Evolutionary conservation across 2,329 filamentous ascomycete genomes (phyloP).

Genomic region (Aulographum hederae): DNA sequence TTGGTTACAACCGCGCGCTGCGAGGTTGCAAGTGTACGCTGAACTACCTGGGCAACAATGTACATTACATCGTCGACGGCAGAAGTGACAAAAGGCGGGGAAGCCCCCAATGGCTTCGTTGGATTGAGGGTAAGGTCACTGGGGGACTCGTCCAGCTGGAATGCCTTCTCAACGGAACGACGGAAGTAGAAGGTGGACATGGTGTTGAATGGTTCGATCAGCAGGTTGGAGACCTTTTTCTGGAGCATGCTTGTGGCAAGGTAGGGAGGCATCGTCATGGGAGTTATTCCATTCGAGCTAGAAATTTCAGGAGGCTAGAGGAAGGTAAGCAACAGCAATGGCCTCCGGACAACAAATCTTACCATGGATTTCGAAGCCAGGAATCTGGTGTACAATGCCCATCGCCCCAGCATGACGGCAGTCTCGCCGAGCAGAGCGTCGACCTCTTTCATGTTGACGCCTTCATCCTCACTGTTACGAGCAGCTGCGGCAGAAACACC

Average conservation of each 20-base stretch:
- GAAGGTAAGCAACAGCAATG: too few relatives aligned
- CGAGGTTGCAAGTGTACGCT: conserved; percentile 71
- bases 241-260: conserved; percentile 62
- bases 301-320: background rate
- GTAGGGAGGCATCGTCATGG: conserved; percentile 50
- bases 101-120: conserved; percentile 51
- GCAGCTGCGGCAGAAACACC: conserved; percentile 23
- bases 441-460: conserved; percentile 92
- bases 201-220: conserved; percentile 67
- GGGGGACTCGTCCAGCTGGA: conserved; percentile 85
- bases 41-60: conserved; percentile 82
- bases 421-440: conserved; percentile 77
- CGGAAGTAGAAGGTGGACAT: conserved; percentile 97
- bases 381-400: conserved; percentile 85
- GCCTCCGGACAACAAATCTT: conserved; percentile 22
- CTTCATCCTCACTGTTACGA: conserved; percentile 66
- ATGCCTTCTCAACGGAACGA: conserved; percentile 89
- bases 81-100: conserved; percentile 80
- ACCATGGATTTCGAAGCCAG: conserved; percentile 72
- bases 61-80: conserved; percentile 99
- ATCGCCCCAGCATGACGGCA: conserved; percentile 78
- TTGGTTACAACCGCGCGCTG: conserved; percentile 61
- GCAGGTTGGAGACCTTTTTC: conserved; percentile 56
- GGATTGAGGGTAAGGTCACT: conserved; percentile 59
- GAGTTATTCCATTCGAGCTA: background rate